phyloP scores from a whole-genome alignment of 129 eudicot species.

The Ambrosia artemisiifolia region DNA sequence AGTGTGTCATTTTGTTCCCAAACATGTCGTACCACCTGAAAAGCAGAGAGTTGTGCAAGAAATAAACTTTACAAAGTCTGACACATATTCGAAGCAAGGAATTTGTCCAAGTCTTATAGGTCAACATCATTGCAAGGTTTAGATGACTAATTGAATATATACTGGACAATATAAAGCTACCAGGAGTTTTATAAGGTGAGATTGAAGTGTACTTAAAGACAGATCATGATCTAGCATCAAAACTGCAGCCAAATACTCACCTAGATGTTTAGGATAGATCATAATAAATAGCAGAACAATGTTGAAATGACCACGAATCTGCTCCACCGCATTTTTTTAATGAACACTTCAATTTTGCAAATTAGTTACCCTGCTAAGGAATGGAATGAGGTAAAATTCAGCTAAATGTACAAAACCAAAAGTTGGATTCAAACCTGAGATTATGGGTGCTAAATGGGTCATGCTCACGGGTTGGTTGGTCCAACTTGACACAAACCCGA shows the following conservation, averaged over 20 bases:
- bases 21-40: slow-evolving; percentile 77
- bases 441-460: too few species aligned
- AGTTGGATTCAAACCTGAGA: neutral
- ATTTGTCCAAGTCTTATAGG: neutral
- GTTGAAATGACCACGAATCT: too few species aligned
- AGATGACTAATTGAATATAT: neutral
- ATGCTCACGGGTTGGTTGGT: too few species aligned
- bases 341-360: too few species aligned
- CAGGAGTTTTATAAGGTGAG: slow-evolving; percentile 87
- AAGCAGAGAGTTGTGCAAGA: neutral
- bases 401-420: neutral
- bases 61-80: slow-evolving; percentile 1
- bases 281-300: too few species aligned
- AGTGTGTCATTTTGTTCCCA: slow-evolving; percentile 73
- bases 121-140: neutral
- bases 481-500: too few species aligned
- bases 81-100: neutral
- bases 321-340: too few species aligned
- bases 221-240: slow-evolving; percentile 70
- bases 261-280: too few species aligned
- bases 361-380: too few species aligned
- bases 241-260: slow-evolving; percentile 43
- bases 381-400: too few species aligned
- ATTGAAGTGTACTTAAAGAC: slow-evolving; percentile 57
- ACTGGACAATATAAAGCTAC: slow-evolving; percentile 32